Evolutionary conservation across 495 filamentous ascomycete genomes (phyloP).

Genomic region (Penicillium arizonense): DNA sequence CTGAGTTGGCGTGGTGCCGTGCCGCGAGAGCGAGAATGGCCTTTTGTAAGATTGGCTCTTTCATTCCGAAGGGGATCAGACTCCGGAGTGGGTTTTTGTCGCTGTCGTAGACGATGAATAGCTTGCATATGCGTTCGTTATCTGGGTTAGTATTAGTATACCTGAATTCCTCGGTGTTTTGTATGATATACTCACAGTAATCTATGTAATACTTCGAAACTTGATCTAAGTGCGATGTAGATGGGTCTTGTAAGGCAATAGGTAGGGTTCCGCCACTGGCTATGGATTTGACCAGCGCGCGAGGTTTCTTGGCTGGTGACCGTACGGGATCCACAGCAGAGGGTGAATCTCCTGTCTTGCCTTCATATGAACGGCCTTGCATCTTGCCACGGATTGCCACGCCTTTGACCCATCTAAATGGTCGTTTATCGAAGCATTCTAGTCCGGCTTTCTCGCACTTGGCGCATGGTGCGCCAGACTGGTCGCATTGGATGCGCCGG

Average conservation of each 20-base stretch:
- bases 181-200: conserved; percentile 38
- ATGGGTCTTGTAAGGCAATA: conserved; percentile 33
- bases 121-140: conserved; percentile 49
- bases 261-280: conserved; percentile 2
- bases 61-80: conserved; percentile 46
- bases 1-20: conserved; percentile 48
- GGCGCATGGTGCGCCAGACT: conserved; percentile 25
- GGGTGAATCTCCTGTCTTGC: conserved; percentile 2
- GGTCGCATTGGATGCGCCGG: conserved; percentile 55
- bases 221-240: conserved; percentile 29
- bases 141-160: conserved; percentile 30
- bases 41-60: conserved; percentile 47
- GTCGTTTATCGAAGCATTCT: conserved; percentile 51
- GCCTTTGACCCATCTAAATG: conserved; percentile 43
- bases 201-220: conserved; percentile 46
- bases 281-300: not conserved
- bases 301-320: no score
- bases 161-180: no score
- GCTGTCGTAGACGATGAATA: conserved; percentile 55
- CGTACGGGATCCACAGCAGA: not conserved
- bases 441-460: conserved; percentile 47
- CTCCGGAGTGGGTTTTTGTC: conserved; percentile 54
- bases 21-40: conserved; percentile 54
- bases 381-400: conserved; percentile 46
- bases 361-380: conserved; percentile 17